phyloP scores from a whole-genome alignment of 2,329 filamentous ascomycete species.

The Aureobasidium sp. region DNA sequence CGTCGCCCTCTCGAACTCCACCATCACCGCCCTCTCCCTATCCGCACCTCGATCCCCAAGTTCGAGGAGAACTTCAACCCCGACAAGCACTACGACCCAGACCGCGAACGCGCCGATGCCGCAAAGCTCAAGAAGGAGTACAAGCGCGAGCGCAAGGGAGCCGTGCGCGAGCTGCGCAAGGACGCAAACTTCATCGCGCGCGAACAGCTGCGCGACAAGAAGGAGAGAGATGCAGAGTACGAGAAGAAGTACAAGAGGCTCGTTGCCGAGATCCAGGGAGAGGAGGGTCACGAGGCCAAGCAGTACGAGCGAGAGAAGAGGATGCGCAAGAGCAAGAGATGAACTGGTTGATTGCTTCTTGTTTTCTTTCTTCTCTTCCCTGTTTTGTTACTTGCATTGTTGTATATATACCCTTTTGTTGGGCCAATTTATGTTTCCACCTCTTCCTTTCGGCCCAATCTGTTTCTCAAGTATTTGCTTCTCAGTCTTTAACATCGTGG shows the following conservation, averaged over 20 bases:
- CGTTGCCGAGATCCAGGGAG: constrained; percentile 89
- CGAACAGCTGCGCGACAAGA: constrained; percentile 86
- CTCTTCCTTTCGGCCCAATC: not conserved
- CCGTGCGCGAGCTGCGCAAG: constrained; percentile 87
- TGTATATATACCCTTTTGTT: constrained; percentile 1
- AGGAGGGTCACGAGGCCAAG: constrained; percentile 82
- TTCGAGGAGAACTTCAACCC: constrained; percentile 96
- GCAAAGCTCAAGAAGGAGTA: constrained; percentile 82
- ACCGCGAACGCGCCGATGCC: constrained; percentile 79
- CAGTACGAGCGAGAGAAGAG: constrained; percentile 82
- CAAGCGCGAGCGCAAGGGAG: constrained; percentile 93
- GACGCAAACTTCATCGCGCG: constrained; percentile 90
- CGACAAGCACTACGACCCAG: constrained; percentile 92
- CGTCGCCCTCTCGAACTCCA: constrained; percentile 82
- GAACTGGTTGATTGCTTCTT: not conserved
- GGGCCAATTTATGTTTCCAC: not conserved
- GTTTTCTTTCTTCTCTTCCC: not conserved
- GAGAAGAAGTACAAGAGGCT: constrained; percentile 93
- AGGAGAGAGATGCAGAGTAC: constrained; percentile 85
- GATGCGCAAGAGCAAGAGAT: constrained; percentile 59
- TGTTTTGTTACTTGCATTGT: not conserved
- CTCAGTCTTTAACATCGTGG: not conserved
- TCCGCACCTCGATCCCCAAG: constrained; percentile 83
- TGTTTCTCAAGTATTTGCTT: too few relatives aligned
- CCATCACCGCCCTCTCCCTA: constrained; percentile 78